Base-by-base conservation (phyloP, 495 filamentous ascomycete species). In the Patellaria atrata region DNA sequence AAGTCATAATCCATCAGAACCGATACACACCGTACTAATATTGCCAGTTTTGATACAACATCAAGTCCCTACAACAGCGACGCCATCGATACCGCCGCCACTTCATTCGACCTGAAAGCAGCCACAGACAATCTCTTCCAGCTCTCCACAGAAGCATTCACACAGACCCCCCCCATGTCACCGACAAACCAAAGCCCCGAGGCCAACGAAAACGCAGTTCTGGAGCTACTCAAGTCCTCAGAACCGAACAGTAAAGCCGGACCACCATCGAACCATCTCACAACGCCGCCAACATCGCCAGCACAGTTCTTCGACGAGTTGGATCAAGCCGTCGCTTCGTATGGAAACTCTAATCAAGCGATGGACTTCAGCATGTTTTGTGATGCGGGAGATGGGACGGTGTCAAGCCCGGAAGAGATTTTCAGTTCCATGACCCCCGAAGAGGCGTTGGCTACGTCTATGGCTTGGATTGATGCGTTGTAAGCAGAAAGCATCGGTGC, bases 81-180 rank as follows among this genome's bases (percentile, higher is more conserved):
- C 6, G 12, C 33, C 13, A 16, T 27, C 2, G 16, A 35, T 23
- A 50, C 24, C 12, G 29, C 10, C 8, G 32, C 45, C 5, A 37
- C 20, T 14, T 28, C 45, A 1, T 50, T 42, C 20, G 31, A 18
- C 9, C 22, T 31, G 16, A 42, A 50, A 10, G 28, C 30, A 16
- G 36, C 41, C 5, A 36, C 45, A 27, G 43, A 45, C 24, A 22
- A 42, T 0, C 35, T 50, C 8, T 43, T 39, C 19, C 42, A 50
- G 14, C 37, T 50, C 13, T 45, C 42, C 8, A 30, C 36, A 19
- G 32, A 34, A 22, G 32, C 20, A 21, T 33, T 27, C 14, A 36
- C 37, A 27, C 37, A 50, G 22, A 50, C 46, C 9, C 46, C 46
- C 20, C 46, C 46, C 4, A 50, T 50, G 46, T 50, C 46, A 11